Evolutionary conservation across 768 basidiomycete genomes (phyloP).

Genomic region (Leccinum broughii): DNA sequence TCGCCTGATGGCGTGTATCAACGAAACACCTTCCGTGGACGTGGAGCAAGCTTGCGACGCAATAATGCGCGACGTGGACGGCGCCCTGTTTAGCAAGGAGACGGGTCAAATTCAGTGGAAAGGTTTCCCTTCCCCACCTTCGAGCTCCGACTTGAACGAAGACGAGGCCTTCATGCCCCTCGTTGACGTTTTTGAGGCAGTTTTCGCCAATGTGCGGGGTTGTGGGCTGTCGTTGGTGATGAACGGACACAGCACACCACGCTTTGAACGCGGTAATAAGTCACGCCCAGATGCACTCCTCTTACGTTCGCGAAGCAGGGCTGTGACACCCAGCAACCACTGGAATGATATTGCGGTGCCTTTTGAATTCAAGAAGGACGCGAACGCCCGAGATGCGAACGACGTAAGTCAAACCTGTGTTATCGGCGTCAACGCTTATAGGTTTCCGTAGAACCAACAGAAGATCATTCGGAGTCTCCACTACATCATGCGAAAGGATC

Average conservation of each 20-base stretch:
- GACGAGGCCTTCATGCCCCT: not conserved
- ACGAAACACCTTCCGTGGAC: not conserved
- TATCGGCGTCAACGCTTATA: not conserved
- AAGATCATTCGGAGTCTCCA: slow-evolving; percentile 30
- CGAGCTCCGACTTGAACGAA: not conserved
- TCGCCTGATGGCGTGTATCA: not conserved
- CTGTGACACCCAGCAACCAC: not conserved
- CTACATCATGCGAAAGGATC: not conserved
- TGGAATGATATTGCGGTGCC: slow-evolving; percentile 15
- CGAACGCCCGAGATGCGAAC: not conserved
- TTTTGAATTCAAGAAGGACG: slow-evolving; percentile 10
- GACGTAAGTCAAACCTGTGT: not conserved
- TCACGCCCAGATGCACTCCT: slow-evolving; percentile 9
- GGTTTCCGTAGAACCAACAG: slow-evolving; percentile 6
- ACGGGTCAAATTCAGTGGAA: not conserved
- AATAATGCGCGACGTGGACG: not conserved
- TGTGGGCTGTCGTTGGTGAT: not conserved
- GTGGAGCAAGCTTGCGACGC: not conserved
- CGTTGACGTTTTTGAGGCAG: not conserved
- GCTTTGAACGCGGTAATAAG: not conserved
- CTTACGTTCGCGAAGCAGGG: not conserved
- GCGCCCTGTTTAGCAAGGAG: not conserved
- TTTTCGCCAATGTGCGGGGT: not conserved
- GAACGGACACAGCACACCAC: not conserved
- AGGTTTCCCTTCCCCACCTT: not conserved